Conservation (phyloP, 805 yeast genomes). For the Myxozyma udenii region DNA sequence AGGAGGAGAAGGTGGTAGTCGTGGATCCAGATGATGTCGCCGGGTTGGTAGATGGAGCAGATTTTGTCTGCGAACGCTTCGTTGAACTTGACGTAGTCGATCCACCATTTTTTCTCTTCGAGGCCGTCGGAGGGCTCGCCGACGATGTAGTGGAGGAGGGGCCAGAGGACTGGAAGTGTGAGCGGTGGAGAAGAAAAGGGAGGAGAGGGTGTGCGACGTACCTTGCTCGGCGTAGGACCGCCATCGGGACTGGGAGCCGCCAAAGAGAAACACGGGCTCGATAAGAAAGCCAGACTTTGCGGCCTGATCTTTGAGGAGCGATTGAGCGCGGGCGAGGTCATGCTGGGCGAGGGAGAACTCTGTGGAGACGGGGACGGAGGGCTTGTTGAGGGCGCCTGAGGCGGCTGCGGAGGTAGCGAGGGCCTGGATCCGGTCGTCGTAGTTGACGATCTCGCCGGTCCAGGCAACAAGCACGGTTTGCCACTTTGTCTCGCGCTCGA, state of each 20-base stretch:
- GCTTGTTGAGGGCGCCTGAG: slow-evolving; percentile 7
- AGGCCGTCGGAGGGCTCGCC: slow-evolving; percentile 67
- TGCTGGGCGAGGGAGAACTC: slow-evolving; percentile 62
- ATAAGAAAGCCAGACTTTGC: slow-evolving; percentile 48
- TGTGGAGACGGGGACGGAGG: slow-evolving; percentile 37
- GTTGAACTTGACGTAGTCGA: slow-evolving; percentile 84
- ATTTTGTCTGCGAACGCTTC: slow-evolving; percentile 85
- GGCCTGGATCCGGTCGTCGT: slow-evolving; percentile 18
- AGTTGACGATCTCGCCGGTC: slow-evolving; percentile 76
- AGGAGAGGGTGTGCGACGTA: background rate
- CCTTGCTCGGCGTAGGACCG: slow-evolving; percentile 44
- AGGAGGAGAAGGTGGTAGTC: slow-evolving; percentile 79
- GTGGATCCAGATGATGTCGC: slow-evolving; percentile 90
- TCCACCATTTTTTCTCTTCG: slow-evolving; percentile 75
- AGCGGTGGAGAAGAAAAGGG: background rate
- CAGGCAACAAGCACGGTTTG: slow-evolving; percentile 87
- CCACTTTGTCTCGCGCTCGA: slow-evolving; percentile 64
- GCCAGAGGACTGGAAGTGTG: slow-evolving; percentile 60
- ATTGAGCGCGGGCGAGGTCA: slow-evolving; percentile 46
- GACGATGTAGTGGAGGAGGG: slow-evolving; percentile 88
- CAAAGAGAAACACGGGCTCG: slow-evolving; percentile 85
- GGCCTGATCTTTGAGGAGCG: slow-evolving; percentile 40
- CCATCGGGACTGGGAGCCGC: slow-evolving; percentile 80
- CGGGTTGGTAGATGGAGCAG: slow-evolving; percentile 69
- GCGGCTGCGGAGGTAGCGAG: slow-evolving; percentile 12